Evolutionary conservation across 2,329 filamentous ascomycete species (phyloP).

Genomic region (Thyridium curvatum): DNA sequence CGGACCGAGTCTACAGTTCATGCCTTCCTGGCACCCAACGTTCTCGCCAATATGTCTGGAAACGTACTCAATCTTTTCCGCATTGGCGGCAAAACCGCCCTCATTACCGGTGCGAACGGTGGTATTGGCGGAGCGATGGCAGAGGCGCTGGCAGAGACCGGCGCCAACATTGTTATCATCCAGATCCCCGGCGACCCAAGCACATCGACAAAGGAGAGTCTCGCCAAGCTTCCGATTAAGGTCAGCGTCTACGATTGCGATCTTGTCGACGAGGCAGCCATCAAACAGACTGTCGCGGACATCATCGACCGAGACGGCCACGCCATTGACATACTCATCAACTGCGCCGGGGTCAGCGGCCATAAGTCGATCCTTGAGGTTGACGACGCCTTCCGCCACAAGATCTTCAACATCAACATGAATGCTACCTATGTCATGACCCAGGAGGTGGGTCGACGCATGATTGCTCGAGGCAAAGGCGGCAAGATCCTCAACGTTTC

Average conservation of each 20-base stretch:
- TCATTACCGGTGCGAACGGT: no score
- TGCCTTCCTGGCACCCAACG: no score
- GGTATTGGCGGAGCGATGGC: no score
- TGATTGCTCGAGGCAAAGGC: conserved; percentile 4
- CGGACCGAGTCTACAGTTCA: no score
- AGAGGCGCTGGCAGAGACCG: no score
- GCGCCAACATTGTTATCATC: no score
- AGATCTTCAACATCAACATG: conserved; percentile 5
- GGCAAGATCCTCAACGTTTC: conserved; percentile 6
- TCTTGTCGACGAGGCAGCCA: background rate
- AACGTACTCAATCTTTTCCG: no score
- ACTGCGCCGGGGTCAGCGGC: conserved; percentile 6
- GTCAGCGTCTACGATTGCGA: conserved; percentile 3
- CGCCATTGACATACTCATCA: background rate
- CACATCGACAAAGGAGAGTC: conserved; percentile 1
- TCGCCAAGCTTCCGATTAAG: conserved; percentile 1
- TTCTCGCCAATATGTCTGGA: no score
- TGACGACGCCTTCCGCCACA: conserved; percentile 4
- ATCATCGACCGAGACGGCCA: background rate
- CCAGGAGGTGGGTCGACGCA: conserved; percentile 4
- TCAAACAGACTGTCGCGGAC: background rate
- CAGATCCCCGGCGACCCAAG: conserved; percentile 1
- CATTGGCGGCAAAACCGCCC: no score
- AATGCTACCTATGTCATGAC: conserved; percentile 4
- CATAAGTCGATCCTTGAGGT: conserved; percentile 3